Evolutionary conservation across 2,329 filamentous ascomycete genomes (phyloP).

Genomic region (Aspergillus phoenicis): DNA sequence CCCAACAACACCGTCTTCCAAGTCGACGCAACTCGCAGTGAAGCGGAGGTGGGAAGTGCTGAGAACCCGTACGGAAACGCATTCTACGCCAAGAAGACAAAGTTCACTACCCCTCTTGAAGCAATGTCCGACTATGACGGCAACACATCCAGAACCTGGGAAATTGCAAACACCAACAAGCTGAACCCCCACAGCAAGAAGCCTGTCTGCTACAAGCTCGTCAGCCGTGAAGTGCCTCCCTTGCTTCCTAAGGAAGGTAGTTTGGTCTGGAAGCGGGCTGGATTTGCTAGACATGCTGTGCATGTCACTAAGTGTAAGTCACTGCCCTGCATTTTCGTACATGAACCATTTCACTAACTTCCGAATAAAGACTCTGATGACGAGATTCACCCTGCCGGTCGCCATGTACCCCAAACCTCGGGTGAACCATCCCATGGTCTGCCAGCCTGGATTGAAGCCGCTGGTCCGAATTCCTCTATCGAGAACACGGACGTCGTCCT

Average conservation of each 20-base stretch:
- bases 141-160: slow-evolving; percentile 79
- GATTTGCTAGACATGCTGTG: slow-evolving; percentile 82
- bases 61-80: slow-evolving; percentile 91
- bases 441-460: slow-evolving; percentile 69
- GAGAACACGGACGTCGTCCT: slow-evolving; percentile 85
- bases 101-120: slow-evolving; percentile 69
- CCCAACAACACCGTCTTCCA: slow-evolving; percentile 82
- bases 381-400: slow-evolving; percentile 81
- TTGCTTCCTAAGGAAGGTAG: slow-evolving; percentile 79
- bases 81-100: slow-evolving; percentile 83
- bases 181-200: slow-evolving; percentile 86
- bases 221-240: slow-evolving; percentile 78
- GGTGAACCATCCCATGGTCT: slow-evolving; percentile 75
- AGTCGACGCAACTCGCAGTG: slow-evolving; percentile 71
- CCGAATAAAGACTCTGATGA: slow-evolving; percentile 67
- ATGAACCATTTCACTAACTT: slow-evolving; percentile 13
- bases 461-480: slow-evolving; percentile 67
- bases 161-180: slow-evolving; percentile 81
- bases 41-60: slow-evolving; percentile 73
- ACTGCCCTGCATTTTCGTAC: background rate
- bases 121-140: slow-evolving; percentile 80
- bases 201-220: slow-evolving; percentile 83
- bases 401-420: slow-evolving; percentile 84
- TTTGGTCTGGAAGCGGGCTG: slow-evolving; percentile 85
- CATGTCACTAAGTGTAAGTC: slow-evolving; percentile 84